These are phyloP conservation scores for Populus hybrid DNA, from an alignment of 441 rosid genomes.

Conservation along the genomic window DNA sequence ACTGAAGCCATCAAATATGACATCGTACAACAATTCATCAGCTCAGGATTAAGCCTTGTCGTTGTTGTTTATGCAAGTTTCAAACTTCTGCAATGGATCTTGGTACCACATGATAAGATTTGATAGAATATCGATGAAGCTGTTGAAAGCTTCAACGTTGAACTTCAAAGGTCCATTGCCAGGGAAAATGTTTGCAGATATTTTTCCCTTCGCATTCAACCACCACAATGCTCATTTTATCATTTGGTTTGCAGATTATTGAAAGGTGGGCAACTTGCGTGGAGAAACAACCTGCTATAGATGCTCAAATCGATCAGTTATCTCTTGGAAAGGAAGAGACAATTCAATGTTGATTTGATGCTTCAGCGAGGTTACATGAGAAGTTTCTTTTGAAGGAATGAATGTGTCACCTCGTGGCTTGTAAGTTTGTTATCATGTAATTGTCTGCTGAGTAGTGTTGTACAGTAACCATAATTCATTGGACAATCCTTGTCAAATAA, in stretches of 20 bases:
- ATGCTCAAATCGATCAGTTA: slow-evolving; percentile 41
- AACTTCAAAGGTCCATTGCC: slow-evolving; percentile 48
- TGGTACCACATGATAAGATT: slow-evolving; percentile 38
- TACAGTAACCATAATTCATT: not conserved
- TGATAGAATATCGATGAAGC: slow-evolving; percentile 63
- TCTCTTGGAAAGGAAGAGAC: too few species aligned
- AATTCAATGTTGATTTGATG: too few species aligned
- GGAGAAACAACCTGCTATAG: slow-evolving; percentile 42
- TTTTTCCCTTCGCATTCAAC: not conserved
- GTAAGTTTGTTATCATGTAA: not conserved
- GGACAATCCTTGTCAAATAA: not conserved
- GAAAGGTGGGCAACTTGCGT: slow-evolving; percentile 21
- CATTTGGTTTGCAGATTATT: not conserved
- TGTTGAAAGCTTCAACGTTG: slow-evolving; percentile 69
- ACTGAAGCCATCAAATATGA: not conserved
- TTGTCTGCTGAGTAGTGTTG: not conserved
- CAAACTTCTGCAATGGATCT: not conserved
- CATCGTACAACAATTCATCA: not conserved
- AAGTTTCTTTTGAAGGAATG: not conserved
- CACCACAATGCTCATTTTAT: not conserved
- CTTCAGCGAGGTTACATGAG: not conserved
- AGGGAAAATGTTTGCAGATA: not conserved
- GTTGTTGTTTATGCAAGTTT: not conserved
- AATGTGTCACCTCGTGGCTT: not conserved
- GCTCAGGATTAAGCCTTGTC: not conserved